Evolutionary conservation across 441 rosid genomes (phyloP), one percentile per base, ranked within the genome.

Genomic region (Cnidoscolus chayamansa): DNA sequence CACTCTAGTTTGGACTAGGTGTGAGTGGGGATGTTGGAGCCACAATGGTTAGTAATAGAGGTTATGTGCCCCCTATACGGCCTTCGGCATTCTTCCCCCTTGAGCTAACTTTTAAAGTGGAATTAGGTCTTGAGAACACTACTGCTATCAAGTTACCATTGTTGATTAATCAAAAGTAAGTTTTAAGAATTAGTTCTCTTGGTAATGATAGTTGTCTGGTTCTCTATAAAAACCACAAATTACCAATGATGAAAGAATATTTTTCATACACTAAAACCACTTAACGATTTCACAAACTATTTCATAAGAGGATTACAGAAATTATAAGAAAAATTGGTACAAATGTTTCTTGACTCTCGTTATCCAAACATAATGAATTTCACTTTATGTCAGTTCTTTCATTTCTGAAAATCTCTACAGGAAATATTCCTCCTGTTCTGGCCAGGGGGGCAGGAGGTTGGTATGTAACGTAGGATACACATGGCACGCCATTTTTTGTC

Each of bases 341-440:
- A 31, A 45, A 59, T 30, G 5, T 12, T 19, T 25, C 12, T 6
- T 43, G 17, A 16, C 1, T 56, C 54, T 63, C 58, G 59, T 30
- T 32, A 16, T 15, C 20, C 51, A 54, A 64, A 6, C 13, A 45
- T 15, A 48, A 16, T 7, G 10, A 47, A 49, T 30, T 63, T 50
- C 50, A 54, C 16, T 63, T 31, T 16, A 30, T 72, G 64, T 13
- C 53, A 53, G 35, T 64, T 30, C 53, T 66, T 57, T 31, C 40
- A 40, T 30, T 70, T 70, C 30, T 30, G 32, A 50, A 58, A 43
- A 57, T 31, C 15, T 45, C 43, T 15, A 20, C 3, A n/a, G 25
- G 40, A 13, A 16, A 53, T 40, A 6, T 12, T 53, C 40, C 11
- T 5, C 15, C 11, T 9, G 8, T 10, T 59, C 59, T 25, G 15